A percentile compares a stretch with the other conserved stretches of the same genome.
These are phyloP conservation scores for Yamadazyma jaroonii DNA, from an alignment of 1,139 yeast species.

Conservation along the genomic window DNA sequence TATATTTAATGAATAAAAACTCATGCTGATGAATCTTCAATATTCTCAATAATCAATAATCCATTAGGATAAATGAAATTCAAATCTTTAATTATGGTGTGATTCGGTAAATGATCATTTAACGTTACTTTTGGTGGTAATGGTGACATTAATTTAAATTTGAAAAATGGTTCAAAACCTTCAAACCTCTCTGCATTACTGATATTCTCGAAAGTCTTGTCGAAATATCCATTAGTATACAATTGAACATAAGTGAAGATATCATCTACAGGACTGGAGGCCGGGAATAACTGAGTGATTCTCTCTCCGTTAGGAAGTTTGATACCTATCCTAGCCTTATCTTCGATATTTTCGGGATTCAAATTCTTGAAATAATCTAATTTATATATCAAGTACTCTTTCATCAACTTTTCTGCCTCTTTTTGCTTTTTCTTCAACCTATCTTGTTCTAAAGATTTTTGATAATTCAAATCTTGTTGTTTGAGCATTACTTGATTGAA, in stretches of 20 bases:
- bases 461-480: constrained; percentile 79
- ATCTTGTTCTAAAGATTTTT: constrained; percentile 63
- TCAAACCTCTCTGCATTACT: constrained; percentile 17
- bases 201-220: constrained; percentile 30
- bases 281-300: constrained; percentile 45
- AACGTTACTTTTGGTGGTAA: constrained; percentile 38
- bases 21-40: constrained; percentile 1
- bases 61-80: constrained; percentile 43
- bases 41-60: constrained; percentile 36
- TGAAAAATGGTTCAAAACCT: constrained; percentile 24
- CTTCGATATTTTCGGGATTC: constrained; percentile 27
- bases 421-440: constrained; percentile 32
- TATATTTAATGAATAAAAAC: neutral
- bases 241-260: constrained; percentile 59
- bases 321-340: constrained; percentile 55
- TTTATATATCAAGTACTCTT: constrained; percentile 42
- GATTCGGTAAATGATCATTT: constrained; percentile 20
- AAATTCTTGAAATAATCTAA: constrained; percentile 43
- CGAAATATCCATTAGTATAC: constrained; percentile 28
- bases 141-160: constrained; percentile 35
- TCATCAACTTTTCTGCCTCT: constrained; percentile 20
- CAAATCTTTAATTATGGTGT: constrained; percentile 24
- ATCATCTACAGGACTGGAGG: constrained; percentile 48
- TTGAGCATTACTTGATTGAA: constrained; percentile 58
- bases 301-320: constrained; percentile 53